These are phyloP conservation scores for Linum usitatissimum DNA, from an alignment of 345 rosid species.

Conservation along the genomic window DNA sequence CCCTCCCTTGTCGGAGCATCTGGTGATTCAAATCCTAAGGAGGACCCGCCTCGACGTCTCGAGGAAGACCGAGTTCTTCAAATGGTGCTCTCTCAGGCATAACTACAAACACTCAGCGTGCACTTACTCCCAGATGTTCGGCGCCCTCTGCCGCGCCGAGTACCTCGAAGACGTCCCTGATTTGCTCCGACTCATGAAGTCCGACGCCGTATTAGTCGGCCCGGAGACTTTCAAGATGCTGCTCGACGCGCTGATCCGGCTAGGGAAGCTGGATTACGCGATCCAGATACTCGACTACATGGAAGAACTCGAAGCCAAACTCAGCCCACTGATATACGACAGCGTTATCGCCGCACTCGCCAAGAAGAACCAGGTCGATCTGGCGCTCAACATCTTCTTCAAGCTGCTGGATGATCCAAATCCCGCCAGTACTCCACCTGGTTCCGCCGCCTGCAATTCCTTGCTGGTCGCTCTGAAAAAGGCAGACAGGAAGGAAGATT, in stretches of 20 bases:
- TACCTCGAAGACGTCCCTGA: slow-evolving; percentile 49
- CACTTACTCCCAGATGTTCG: slow-evolving; percentile 60
- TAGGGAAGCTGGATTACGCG: slow-evolving; percentile 56
- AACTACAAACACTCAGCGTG: slow-evolving; percentile 45
- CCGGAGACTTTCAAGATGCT: slow-evolving; percentile 46
- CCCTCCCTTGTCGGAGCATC: slow-evolving; percentile 43
- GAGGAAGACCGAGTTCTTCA: slow-evolving; percentile 54
- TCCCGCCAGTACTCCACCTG: slow-evolving; percentile 26
- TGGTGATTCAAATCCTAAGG: slow-evolving; percentile 58
- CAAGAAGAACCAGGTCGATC: slow-evolving; percentile 44
- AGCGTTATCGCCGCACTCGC: slow-evolving; percentile 55
- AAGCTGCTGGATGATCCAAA: slow-evolving; percentile 46
- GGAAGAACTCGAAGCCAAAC: slow-evolving; percentile 46
- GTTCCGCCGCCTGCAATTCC: slow-evolving; percentile 47
- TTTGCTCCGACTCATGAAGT: slow-evolving; percentile 53
- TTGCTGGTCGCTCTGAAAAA: slow-evolving; percentile 57
- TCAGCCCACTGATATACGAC: slow-evolving; percentile 42
- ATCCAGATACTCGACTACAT: slow-evolving; percentile 61
- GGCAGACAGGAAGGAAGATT: slow-evolving; percentile 47
- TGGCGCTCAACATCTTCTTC: slow-evolving; percentile 53
- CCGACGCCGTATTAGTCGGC: slow-evolving; percentile 42
- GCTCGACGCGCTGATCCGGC: slow-evolving; percentile 42
- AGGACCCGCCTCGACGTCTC: slow-evolving; percentile 42
- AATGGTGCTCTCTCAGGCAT: slow-evolving; percentile 48
- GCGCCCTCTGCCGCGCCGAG: slow-evolving; percentile 45